Percentiles rank a stretch among this genome's conserved stretches.
Evolutionary conservation across 768 basidiomycete genomes (phyloP).

Genomic region (Suillus ampliporus): DNA sequence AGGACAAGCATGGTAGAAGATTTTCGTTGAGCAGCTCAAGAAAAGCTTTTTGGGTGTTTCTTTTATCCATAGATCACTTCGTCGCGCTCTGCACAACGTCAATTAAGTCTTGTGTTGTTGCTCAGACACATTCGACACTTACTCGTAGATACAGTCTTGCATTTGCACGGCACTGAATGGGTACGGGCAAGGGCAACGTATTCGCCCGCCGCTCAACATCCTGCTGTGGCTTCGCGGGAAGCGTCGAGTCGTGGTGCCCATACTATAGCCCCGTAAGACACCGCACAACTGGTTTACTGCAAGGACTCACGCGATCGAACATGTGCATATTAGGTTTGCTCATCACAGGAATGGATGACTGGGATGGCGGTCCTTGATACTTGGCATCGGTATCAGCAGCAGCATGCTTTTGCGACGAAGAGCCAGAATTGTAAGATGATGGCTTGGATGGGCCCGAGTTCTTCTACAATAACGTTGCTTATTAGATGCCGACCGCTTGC

Average conservation of each 20-base stretch:
- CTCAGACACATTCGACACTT: background rate
- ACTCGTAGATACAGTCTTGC: background rate
- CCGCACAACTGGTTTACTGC: background rate
- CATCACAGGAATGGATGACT: background rate
- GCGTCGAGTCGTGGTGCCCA: background rate
- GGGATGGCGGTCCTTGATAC: background rate
- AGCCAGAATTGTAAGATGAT: background rate
- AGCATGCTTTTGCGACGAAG: background rate
- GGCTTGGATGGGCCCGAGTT: background rate
- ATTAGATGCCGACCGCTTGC: background rate
- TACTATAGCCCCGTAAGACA: background rate
- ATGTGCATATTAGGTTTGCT: background rate
- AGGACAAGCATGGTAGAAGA: background rate
- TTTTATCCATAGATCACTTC: background rate
- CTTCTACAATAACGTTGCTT: background rate
- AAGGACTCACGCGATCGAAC: background rate
- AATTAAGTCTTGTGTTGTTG: background rate
- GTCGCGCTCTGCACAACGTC: background rate
- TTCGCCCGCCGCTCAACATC: background rate
- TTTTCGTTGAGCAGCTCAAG: background rate
- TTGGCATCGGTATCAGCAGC: background rate
- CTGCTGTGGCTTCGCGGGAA: background rate
- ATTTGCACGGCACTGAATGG: background rate
- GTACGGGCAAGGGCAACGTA: background rate
- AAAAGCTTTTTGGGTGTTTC: background rate